phyloP scores from a whole-genome alignment of 345 rosid genomes.

The Ailanthus altissimus region DNA sequence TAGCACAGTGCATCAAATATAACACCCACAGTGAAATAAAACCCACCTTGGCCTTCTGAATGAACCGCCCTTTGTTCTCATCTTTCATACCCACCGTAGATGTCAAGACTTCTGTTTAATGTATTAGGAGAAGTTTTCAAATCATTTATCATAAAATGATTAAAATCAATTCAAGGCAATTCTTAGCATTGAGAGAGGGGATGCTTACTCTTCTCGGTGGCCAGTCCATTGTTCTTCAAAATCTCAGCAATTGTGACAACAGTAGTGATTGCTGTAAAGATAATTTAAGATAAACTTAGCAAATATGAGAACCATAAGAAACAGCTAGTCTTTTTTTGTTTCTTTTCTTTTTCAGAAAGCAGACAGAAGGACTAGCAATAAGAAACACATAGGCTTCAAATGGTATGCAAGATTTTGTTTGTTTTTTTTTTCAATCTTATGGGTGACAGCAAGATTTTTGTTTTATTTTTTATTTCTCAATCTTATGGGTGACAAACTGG shows the following conservation, averaged over 20 bases:
- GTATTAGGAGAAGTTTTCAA: background rate
- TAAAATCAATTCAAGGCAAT: background rate
- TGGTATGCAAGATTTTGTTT: too few species aligned
- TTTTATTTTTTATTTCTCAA: background rate
- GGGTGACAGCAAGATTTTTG: too few species aligned
- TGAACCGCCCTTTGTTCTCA: constrained; percentile 67
- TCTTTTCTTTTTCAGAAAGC: background rate
- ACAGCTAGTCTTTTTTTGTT: background rate
- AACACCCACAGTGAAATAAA: background rate
- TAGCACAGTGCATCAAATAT: background rate
- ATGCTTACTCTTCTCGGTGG: constrained; percentile 76
- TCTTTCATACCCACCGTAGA: constrained; percentile 90
- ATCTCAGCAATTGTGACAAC: constrained; percentile 89
- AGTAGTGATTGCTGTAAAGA: constrained; percentile 60
- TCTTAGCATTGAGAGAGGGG: background rate
- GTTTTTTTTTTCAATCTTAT: too few species aligned
- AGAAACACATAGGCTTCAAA: background rate
- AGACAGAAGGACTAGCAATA: background rate
- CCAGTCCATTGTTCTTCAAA: constrained; percentile 87
- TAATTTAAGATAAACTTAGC: background rate
- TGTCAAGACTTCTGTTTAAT: constrained; percentile 67
- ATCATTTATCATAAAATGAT: background rate
- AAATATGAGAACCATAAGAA: background rate
- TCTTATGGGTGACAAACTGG: background rate
- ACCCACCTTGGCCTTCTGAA: constrained; percentile 87